Conservation (phyloP, 345 rosid genomes). For the Salix exigua region DNA sequence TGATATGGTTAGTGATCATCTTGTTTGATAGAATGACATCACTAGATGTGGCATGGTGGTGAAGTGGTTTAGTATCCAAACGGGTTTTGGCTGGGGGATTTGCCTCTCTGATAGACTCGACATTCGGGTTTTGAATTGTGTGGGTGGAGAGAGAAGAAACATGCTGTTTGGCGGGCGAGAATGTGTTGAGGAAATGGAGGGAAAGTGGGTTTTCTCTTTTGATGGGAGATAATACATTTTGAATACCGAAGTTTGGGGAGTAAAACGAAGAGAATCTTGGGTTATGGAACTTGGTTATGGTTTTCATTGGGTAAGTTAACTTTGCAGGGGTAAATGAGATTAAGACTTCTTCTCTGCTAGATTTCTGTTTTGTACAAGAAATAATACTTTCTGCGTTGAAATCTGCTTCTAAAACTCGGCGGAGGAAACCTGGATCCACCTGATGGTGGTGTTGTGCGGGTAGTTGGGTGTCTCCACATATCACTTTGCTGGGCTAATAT, state of each 20-base stretch:
- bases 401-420: too few species aligned
- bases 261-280: neutral
- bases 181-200: neutral
- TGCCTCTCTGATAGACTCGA: slow-evolving; percentile 14
- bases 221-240: neutral
- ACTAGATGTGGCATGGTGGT: neutral
- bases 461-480: too few species aligned
- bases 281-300: neutral
- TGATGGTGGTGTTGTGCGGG: too few species aligned
- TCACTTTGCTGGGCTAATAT: too few species aligned
- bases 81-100: slow-evolving; percentile 10
- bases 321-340: too few species aligned
- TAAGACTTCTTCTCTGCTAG: too few species aligned
- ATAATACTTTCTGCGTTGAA: too few species aligned
- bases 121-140: slow-evolving; percentile 20
- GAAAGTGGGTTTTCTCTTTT: neutral
- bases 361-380: too few species aligned
- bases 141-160: slow-evolving; percentile 15
- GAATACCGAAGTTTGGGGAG: neutral
- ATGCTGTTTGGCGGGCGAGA: slow-evolving; percentile 14
- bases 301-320: too few species aligned
- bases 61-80: slow-evolving; percentile 3
- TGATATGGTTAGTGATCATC: slow-evolving; percentile 43
- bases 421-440: too few species aligned
- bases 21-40: slow-evolving; percentile 51